phyloP scores from a whole-genome alignment of 2,329 filamentous ascomycete genomes.

The Aureobasidium lini region DNA sequence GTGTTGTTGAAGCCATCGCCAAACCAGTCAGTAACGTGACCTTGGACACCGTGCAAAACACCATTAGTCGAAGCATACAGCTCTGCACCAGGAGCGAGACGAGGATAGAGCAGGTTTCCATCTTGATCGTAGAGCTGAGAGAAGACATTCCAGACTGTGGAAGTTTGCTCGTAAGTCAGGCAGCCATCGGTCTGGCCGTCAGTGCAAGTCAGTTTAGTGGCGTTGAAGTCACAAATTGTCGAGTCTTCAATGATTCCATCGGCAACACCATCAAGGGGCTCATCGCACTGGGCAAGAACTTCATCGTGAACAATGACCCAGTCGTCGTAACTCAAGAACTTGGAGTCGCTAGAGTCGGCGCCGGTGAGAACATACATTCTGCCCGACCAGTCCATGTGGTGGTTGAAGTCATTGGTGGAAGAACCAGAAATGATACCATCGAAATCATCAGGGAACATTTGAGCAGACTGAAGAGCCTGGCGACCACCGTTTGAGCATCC shows the following conservation, averaged over 20 bases:
- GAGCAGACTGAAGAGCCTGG: conserved; percentile 48
- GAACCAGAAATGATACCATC: conserved; percentile 48
- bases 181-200: conserved; percentile 32
- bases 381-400: conserved; percentile 37
- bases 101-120: conserved; percentile 43
- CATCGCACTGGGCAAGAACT: conserved; percentile 44
- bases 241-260: conserved; percentile 45
- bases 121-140: conserved; percentile 35
- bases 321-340: conserved; percentile 33
- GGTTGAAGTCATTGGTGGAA: conserved; percentile 37
- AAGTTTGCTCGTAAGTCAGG: conserved; percentile 37
- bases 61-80: conserved; percentile 30
- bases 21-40: conserved; percentile 43
- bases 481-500: conserved; percentile 55
- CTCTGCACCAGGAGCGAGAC: conserved; percentile 44
- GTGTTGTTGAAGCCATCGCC: conserved; percentile 41
- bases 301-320: conserved; percentile 39
- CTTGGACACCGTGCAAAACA: conserved; percentile 37
- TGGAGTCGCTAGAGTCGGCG: conserved; percentile 29
- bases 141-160: conserved; percentile 38
- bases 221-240: conserved; percentile 36
- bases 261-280: conserved; percentile 38
- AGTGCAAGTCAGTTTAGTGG: conserved; percentile 32
- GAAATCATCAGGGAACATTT: conserved; percentile 50
- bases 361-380: conserved; percentile 37